phyloP scores from a whole-genome alignment of 2,329 filamentous ascomycete species.

The Madurella mycetomatis region DNA sequence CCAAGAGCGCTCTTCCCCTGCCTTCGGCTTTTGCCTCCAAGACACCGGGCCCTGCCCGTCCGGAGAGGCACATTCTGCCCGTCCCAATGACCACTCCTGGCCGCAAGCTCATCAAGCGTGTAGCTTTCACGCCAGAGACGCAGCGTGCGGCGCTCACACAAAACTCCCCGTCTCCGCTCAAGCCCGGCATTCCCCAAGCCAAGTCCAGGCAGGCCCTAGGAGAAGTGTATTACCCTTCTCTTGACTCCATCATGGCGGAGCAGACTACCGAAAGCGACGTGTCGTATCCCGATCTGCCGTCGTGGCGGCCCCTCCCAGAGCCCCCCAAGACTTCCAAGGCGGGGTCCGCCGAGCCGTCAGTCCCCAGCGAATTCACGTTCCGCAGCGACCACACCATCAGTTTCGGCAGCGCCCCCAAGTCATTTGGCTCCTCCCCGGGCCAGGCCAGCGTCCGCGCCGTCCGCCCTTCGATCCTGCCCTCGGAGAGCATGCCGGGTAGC shows the following conservation, averaged over 20 bases:
- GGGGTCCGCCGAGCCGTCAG: constrained; percentile 34
- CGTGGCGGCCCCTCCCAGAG: constrained; percentile 25
- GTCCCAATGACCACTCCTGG: constrained; percentile 61
- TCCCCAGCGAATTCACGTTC: constrained; percentile 60
- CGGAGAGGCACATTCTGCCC: constrained; percentile 50
- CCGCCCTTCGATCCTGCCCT: constrained; percentile 45
- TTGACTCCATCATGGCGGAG: constrained; percentile 30
- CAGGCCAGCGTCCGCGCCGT: constrained; percentile 59
- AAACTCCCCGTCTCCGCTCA: constrained; percentile 54
- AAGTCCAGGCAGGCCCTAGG: constrained; percentile 20
- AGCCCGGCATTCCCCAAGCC: constrained; percentile 43
- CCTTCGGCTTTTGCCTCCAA: constrained; percentile 38
- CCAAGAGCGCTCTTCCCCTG: constrained; percentile 46
- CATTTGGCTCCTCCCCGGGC: constrained; percentile 55
- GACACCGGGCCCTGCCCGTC: constrained; percentile 42
- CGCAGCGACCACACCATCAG: constrained; percentile 61
- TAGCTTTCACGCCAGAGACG: constrained; percentile 73
- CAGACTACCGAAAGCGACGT: constrained; percentile 27
- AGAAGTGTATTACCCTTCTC: constrained; percentile 33
- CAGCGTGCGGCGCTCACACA: constrained; percentile 45
- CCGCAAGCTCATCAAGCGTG: constrained; percentile 64
- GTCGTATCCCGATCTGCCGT: constrained; percentile 24
- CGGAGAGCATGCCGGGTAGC: constrained; percentile 49
- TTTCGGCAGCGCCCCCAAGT: constrained; percentile 47
- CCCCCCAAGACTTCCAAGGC: constrained; percentile 23